Conservation (phyloP, 1,139 yeast genomes). For the Scheffersomyces insectosa region DNA sequence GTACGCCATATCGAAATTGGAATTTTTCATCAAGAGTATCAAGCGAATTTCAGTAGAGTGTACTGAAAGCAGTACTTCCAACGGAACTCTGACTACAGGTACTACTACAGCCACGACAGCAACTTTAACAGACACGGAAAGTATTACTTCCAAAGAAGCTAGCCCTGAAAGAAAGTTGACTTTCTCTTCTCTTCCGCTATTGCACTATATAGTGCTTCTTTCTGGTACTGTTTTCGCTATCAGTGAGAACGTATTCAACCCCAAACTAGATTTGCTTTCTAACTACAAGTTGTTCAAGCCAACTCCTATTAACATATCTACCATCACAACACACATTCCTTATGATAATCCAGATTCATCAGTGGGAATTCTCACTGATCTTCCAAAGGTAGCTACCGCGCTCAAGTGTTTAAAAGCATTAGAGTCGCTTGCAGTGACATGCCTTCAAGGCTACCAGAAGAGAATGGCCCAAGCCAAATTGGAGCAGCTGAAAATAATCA, state of each 20-base stretch:
- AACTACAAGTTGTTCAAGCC: slow-evolving; percentile 40
- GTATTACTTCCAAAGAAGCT: background rate
- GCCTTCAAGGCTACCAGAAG: slow-evolving; percentile 50
- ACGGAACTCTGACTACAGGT: slow-evolving; percentile 5
- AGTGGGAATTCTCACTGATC: slow-evolving; percentile 29
- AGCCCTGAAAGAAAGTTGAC: background rate
- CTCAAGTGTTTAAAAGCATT: slow-evolving; percentile 38
- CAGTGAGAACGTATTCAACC: slow-evolving; percentile 45
- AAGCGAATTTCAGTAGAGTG: slow-evolving; percentile 10
- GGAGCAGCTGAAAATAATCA: slow-evolving; percentile 23
- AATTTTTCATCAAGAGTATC: slow-evolving; percentile 21
- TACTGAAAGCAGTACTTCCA: background rate
- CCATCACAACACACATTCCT: slow-evolving; percentile 40
- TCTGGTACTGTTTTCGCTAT: slow-evolving; percentile 50
- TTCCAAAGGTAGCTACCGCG: slow-evolving; percentile 32
- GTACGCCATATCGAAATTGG: slow-evolving; percentile 38
- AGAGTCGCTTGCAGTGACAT: slow-evolving; percentile 35
- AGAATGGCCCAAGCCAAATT: slow-evolving; percentile 42
- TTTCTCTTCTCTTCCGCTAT: slow-evolving; percentile 20
- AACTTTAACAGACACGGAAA: background rate
- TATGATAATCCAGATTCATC: slow-evolving; percentile 38
- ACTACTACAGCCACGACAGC: slow-evolving; percentile 12
- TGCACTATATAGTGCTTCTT: slow-evolving; percentile 41
- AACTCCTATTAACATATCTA: slow-evolving; percentile 31
- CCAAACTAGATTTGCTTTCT: slow-evolving; percentile 43